phyloP scores from a whole-genome alignment of 495 filamentous ascomycete genomes.

The Lasiosphaeria miniovina region DNA sequence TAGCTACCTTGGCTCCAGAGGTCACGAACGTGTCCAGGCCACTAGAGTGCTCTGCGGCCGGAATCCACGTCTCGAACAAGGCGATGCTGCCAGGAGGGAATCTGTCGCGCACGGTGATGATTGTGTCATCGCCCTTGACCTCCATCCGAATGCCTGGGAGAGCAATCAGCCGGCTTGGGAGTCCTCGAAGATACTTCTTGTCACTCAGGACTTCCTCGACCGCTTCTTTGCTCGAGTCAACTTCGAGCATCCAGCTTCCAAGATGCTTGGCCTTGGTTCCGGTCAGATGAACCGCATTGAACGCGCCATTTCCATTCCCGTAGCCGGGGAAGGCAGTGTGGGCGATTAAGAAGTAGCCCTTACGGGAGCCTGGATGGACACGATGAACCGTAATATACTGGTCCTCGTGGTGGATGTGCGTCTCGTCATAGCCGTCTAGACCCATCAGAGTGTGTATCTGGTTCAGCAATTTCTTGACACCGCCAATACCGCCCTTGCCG shows the following conservation, averaged over 20 bases:
- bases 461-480: conserved; percentile 87
- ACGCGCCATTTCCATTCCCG: conserved; percentile 70
- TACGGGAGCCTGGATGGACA: conserved; percentile 83
- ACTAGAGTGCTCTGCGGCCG: conserved; percentile 70
- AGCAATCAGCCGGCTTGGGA: conserved; percentile 75
- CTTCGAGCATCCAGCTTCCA: conserved; percentile 86
- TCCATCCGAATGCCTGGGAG: conserved; percentile 71
- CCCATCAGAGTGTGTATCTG: conserved; percentile 92
- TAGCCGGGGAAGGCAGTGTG: conserved; percentile 93
- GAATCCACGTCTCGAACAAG: conserved; percentile 93
- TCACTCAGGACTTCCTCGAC: conserved; percentile 64
- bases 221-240: conserved; percentile 64
- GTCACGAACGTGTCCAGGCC: conserved; percentile 82
- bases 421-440: conserved; percentile 88
- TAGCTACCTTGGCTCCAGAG: conserved; percentile 75
- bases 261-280: conserved; percentile 74
- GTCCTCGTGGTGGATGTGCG: conserved; percentile 91
- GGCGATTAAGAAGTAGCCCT: conserved; percentile 90
- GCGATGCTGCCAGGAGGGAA: conserved; percentile 94
- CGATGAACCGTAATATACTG: conserved; percentile 96
- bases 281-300: conserved; percentile 71
- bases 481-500: conserved; percentile 77
- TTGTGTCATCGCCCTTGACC: conserved; percentile 63
- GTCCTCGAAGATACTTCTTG: conserved; percentile 66
- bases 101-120: conserved; percentile 72